phyloP scores from a whole-genome alignment of 441 rosid genomes.

The Populus hybrid region DNA sequence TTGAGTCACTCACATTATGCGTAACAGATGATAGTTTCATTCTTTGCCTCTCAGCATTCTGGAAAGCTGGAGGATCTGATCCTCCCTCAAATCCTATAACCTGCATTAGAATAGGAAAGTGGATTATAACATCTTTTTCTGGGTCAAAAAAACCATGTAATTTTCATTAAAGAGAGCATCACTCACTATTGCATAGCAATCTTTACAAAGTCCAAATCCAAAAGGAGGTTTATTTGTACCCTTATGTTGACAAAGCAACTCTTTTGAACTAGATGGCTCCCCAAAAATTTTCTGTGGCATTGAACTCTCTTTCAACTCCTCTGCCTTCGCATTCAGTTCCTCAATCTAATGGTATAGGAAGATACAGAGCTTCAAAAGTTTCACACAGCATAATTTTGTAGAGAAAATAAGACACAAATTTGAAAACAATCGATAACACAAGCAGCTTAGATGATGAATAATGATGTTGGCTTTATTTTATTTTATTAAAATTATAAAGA shows the following conservation, averaged over 20 bases:
- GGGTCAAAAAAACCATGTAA: neutral
- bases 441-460: neutral
- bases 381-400: neutral
- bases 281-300: conserved; percentile 29
- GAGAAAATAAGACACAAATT: neutral
- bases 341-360: conserved; percentile 51
- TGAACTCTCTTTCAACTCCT: conserved; percentile 35
- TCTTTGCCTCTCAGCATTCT: conserved; percentile 76
- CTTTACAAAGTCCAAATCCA: conserved; percentile 73
- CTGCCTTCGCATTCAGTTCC: conserved; percentile 66
- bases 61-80: conserved; percentile 90
- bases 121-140: neutral
- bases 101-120: conserved; percentile 37
- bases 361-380: conserved; percentile 2
- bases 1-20: conserved; percentile 33
- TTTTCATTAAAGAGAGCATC: conserved; percentile 1
- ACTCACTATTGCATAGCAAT: conserved; percentile 65
- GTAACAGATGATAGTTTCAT: conserved; percentile 41
- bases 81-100: conserved; percentile 88
- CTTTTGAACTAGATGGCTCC: conserved; percentile 29
- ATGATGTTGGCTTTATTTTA: neutral
- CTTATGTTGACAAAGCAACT: conserved; percentile 72
- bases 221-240: conserved; percentile 40
- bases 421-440: neutral
- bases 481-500: no score